These are phyloP conservation scores for Breviolum minutum DNA, from an alignment of 73 alveolate species.

Conservation along the genomic window DNA sequence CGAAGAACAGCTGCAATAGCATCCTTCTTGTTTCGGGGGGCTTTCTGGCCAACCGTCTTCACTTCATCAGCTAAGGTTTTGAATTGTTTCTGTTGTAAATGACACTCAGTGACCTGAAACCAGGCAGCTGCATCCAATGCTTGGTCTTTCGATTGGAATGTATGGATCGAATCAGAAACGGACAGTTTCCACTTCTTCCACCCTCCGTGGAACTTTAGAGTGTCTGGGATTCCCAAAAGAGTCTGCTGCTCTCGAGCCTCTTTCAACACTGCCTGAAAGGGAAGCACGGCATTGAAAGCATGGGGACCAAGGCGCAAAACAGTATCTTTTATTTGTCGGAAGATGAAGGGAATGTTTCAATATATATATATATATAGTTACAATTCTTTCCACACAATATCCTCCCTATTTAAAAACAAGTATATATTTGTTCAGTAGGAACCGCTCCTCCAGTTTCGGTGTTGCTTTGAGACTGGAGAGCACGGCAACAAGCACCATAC, in stretches of 20 bases:
- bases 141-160: not conserved
- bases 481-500: not conserved
- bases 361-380: too few species aligned
- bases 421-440: not conserved
- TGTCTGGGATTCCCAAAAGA: not conserved
- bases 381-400: not conserved
- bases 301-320: not conserved
- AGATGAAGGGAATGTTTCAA: not conserved
- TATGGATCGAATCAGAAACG: not conserved
- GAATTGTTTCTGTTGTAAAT: not conserved
- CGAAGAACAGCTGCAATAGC: not conserved
- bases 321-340: not conserved
- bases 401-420: not conserved
- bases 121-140: constrained; percentile 2
- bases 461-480: not conserved
- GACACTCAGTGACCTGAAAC: not conserved
- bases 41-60: not conserved
- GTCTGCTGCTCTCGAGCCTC: not conserved
- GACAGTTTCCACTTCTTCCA: not conserved
- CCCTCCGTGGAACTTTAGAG: not conserved
- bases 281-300: not conserved
- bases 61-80: not conserved
- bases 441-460: not conserved
- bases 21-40: not conserved
- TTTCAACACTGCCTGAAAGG: not conserved